phyloP scores from a whole-genome alignment of 169 alveolate genomes.

The Eimeria tenella region DNA sequence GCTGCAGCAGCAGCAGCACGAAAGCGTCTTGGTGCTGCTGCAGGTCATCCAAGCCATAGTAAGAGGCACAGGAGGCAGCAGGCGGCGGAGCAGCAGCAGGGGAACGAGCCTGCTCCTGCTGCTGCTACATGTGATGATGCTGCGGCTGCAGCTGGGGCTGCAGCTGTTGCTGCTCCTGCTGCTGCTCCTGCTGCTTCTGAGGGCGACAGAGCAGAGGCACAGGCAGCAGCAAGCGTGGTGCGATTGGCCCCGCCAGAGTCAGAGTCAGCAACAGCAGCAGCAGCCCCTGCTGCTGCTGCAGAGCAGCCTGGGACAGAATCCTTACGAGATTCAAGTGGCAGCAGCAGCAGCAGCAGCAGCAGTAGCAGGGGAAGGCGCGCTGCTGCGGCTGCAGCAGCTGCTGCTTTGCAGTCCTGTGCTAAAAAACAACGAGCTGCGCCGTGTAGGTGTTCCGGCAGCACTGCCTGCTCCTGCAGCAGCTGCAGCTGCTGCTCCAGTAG shows the following conservation, averaged over 20 bases:
- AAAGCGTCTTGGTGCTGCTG: conserved; percentile 27
- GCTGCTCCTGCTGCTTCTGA: not conserved
- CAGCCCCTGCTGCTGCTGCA: conserved; percentile 22
- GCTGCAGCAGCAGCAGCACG: not conserved
- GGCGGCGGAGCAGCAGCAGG: conserved; percentile 18
- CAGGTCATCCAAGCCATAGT: not conserved
- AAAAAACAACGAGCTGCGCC: not conserved
- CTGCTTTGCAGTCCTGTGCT: conserved; percentile 32
- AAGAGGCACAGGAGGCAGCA: conserved; percentile 8
- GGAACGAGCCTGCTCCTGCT: not conserved
- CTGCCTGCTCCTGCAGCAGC: conserved; percentile 23
- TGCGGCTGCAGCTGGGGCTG: not conserved
- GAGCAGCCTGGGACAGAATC: not conserved
- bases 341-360: conserved; percentile 53
- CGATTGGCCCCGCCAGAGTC: not conserved
- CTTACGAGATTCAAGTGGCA: not conserved
- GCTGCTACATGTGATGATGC: not conserved
- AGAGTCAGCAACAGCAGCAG: conserved; percentile 39
- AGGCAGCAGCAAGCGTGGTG: not conserved
- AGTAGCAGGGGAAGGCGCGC: conserved; percentile 22
- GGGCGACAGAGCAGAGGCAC: not conserved
- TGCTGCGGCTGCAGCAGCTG: conserved; percentile 52
- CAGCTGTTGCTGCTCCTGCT: not conserved
- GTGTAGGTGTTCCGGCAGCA: not conserved
- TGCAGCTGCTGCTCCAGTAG: not conserved